Evolutionary conservation across 352 stramenopile genomes (phyloP).

Genomic region (Phytophthora hibernalis): DNA sequence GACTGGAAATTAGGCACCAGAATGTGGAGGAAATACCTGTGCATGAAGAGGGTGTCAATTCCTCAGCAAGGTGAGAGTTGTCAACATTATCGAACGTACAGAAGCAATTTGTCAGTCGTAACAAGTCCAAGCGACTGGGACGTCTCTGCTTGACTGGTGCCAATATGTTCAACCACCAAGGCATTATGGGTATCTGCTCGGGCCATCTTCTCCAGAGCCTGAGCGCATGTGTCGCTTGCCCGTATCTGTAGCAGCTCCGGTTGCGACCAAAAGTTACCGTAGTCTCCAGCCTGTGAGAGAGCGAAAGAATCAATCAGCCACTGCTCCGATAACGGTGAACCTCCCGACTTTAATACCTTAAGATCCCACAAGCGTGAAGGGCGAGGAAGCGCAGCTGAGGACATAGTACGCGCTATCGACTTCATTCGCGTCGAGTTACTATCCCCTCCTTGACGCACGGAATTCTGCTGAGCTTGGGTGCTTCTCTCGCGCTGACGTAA

Average conservation of each 20-base stretch:
- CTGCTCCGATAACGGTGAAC: not conserved
- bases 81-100: conserved; percentile 31
- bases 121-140: conserved; percentile 40
- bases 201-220: conserved; percentile 46
- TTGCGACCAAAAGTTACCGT: conserved; percentile 55
- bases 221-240: conserved; percentile 38
- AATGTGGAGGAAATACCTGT: conserved; percentile 47
- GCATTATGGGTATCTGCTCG: conserved; percentile 15
- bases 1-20: conserved; percentile 28
- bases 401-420: conserved; percentile 33
- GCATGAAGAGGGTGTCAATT: not conserved
- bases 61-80: not conserved
- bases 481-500: conserved; percentile 20
- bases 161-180: conserved; percentile 32
- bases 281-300: conserved; percentile 45
- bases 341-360: conserved; percentile 14
- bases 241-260: conserved; percentile 34
- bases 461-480: conserved; percentile 16
- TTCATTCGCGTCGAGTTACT: conserved; percentile 14
- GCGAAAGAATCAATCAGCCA: not conserved
- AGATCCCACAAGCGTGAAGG: conserved; percentile 35
- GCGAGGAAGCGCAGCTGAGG: conserved; percentile 27
- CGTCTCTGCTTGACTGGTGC: conserved; percentile 3
- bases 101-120: conserved; percentile 48
- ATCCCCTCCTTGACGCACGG: conserved; percentile 1